Conservation (phyloP, 2,329 filamentous ascomycete genomes). For the Didymella sp. region DNA sequence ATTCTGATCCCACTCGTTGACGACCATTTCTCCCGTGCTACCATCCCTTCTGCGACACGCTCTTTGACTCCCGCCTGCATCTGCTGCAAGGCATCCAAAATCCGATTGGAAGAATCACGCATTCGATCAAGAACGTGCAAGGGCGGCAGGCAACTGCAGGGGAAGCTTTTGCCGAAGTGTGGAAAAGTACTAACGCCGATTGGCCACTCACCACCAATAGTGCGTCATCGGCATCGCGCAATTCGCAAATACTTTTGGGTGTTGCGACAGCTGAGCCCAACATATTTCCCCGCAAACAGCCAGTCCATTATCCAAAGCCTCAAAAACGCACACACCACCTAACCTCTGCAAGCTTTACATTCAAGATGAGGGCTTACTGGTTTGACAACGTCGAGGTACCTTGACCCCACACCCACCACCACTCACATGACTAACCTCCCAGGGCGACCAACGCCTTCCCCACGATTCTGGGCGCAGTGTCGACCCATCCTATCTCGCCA, state of each 20-base stretch:
- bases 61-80: not conserved
- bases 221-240: constrained; percentile 35
- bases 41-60: not conserved
- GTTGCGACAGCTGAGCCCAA: constrained; percentile 13
- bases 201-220: constrained; percentile 16
- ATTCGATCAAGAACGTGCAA: constrained; percentile 1
- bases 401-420: not conserved
- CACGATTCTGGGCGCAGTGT: constrained; percentile 84
- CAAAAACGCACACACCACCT: not conserved
- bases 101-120: not conserved
- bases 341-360: not conserved
- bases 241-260: constrained; percentile 26
- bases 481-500: constrained; percentile 67
- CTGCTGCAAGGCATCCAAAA: not conserved
- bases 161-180: constrained; percentile 13
- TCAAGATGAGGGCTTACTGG: constrained; percentile 72
- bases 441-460: constrained; percentile 92
- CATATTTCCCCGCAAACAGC: constrained; percentile 11
- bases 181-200: constrained; percentile 41
- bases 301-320: not conserved
- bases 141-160: constrained; percentile 2
- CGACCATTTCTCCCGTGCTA: not conserved
- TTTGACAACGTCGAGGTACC: constrained; percentile 70
- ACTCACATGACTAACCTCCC: constrained; percentile 31
- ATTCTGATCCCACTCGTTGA: not conserved